Percentiles rank a stretch among this genome's conserved stretches.
These are phyloP conservation scores for Pichia manshurica DNA, from an alignment of 805 yeast species.

Conservation along the genomic window DNA sequence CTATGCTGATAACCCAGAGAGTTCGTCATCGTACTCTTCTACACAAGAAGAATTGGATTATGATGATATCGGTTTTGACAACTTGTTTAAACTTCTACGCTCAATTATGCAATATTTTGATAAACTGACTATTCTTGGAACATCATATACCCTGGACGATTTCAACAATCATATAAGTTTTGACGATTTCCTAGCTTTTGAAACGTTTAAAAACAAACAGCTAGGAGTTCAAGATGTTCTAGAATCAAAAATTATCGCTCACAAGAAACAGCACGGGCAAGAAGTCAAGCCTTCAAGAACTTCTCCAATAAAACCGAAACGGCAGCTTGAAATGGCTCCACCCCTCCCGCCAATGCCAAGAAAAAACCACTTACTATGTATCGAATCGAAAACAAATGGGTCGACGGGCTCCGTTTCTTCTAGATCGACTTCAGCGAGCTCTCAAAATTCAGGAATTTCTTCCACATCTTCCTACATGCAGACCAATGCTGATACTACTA, in stretches of 20 bases:
- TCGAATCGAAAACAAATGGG: not conserved
- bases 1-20: constrained; percentile 22
- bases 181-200: constrained; percentile 25
- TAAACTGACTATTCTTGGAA: constrained; percentile 16
- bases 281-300: not conserved
- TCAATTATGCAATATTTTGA: constrained; percentile 22
- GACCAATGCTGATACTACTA: constrained; percentile 4
- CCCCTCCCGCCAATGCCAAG: constrained; percentile 11
- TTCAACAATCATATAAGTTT: constrained; percentile 22
- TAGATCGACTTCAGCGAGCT: constrained; percentile 5
- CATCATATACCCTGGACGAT: constrained; percentile 16
- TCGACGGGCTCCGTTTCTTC: not conserved
- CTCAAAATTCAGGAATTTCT: not conserved
- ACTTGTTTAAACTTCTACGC: constrained; percentile 27
- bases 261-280: not conserved
- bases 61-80: constrained; percentile 28
- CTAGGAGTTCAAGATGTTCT: constrained; percentile 9
- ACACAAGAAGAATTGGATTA: constrained; percentile 10
- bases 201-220: constrained; percentile 17
- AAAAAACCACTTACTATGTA: constrained; percentile 10
- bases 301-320: not conserved
- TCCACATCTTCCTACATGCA: not conserved
- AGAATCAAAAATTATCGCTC: constrained; percentile 6
- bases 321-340: not conserved
- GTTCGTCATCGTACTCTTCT: not conserved